A percentile compares a stretch with the other conserved stretches of the same genome.
Conservation (phyloP, 2,329 filamentous ascomycete genomes). For the Phialophora macrospora region DNA sequence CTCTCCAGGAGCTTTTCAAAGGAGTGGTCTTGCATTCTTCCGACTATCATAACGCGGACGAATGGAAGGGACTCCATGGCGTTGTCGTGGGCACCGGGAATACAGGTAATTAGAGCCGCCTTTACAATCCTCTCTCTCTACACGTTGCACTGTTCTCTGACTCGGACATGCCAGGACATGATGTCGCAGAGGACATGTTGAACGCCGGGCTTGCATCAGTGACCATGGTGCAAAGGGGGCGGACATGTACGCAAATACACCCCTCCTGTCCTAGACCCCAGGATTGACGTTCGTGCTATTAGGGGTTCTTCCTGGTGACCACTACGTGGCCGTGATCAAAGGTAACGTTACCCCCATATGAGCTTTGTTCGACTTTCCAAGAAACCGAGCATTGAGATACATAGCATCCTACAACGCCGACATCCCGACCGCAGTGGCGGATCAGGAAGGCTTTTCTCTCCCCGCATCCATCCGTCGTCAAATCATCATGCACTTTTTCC, state of each 20-base stretch:
- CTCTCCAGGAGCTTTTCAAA: neutral
- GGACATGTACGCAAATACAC: slow-evolving; percentile 41
- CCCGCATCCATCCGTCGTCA: slow-evolving; percentile 6
- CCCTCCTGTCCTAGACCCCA: neutral
- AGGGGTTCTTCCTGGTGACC: neutral
- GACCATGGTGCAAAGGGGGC: slow-evolving; percentile 54
- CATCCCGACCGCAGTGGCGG: neutral
- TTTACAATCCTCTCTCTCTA: neutral
- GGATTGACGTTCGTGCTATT: neutral
- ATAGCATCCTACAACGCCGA: neutral
- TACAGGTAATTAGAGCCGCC: neutral
- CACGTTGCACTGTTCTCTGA: neutral
- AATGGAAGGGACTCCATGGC: neutral
- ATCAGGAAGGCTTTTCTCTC: slow-evolving; percentile 17
- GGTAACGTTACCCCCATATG: too few species aligned
- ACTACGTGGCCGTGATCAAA: neutral
- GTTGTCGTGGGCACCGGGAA: neutral
- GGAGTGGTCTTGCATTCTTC: neutral
- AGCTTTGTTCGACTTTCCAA: slow-evolving; percentile 38
- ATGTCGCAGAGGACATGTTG: slow-evolving; percentile 56
- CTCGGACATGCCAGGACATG: slow-evolving; percentile 46
- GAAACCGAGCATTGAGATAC: neutral
- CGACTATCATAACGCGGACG: neutral
- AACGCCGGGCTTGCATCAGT: slow-evolving; percentile 49
- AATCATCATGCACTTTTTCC: neutral